Evolutionary conservation across 208 protist species (phyloP).

Genomic region (Wallacemonas collosoma): DNA sequence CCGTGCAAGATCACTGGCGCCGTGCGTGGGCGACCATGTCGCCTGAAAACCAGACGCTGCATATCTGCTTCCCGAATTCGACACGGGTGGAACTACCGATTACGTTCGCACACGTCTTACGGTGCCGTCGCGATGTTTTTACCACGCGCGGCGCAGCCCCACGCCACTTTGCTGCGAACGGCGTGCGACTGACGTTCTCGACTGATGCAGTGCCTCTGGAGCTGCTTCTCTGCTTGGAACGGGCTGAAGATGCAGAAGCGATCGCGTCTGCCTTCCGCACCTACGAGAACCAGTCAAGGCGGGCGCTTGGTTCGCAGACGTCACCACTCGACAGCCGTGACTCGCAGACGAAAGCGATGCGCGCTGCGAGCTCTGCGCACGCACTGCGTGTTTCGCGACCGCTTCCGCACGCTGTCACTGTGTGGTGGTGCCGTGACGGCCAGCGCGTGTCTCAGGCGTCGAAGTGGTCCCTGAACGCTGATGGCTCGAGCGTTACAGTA

Average conservation of each 20-base stretch:
- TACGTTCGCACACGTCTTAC: slow-evolving; percentile 22
- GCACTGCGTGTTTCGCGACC: neutral
- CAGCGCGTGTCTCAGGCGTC: neutral
- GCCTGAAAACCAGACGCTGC: slow-evolving; percentile 19
- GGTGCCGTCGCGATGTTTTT: slow-evolving; percentile 16
- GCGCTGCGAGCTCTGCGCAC: neutral
- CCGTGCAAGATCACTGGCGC: slow-evolving; percentile 45
- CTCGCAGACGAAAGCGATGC: neutral
- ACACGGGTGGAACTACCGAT: slow-evolving; percentile 29
- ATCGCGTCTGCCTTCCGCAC: slow-evolving; percentile 35
- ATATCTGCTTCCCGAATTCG: slow-evolving; percentile 27
- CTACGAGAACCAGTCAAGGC: slow-evolving; percentile 14
- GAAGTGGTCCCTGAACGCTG: neutral
- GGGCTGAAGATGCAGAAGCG: slow-evolving; percentile 24
- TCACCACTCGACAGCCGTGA: neutral
- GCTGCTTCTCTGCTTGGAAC: slow-evolving; percentile 52
- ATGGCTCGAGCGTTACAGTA: neutral
- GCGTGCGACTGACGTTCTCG: slow-evolving; percentile 48
- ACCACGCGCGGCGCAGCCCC: slow-evolving; percentile 29
- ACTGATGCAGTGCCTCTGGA: slow-evolving; percentile 35
- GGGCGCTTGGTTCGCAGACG: neutral
- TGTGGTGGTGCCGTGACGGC: neutral
- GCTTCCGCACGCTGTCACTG: neutral
- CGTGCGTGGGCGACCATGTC: slow-evolving; percentile 51
- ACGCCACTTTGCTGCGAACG: slow-evolving; percentile 39